Base-by-base conservation (phyloP, 495 filamentous ascomycete genomes). In the Alectoria sarmentosa region DNA sequence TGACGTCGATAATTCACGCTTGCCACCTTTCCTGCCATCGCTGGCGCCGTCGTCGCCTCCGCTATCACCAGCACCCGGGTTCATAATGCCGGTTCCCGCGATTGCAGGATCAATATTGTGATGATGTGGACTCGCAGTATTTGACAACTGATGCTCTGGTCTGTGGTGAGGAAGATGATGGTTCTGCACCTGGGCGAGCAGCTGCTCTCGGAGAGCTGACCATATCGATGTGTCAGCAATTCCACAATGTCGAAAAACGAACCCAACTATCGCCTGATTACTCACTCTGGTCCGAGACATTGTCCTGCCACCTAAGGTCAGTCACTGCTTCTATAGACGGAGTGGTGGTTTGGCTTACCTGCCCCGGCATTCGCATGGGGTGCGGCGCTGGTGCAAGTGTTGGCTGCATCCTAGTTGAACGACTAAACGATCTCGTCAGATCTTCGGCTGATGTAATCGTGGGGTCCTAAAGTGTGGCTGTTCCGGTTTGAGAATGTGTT, bases 1-100 rank as follows among this genome's bases (percentile, higher is more conserved):
- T 54, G 90, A 94, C 19, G 90, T 92, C 30, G 91, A 96, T 58
- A 98, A 77, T 76, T 97, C 94, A 52, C 94, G 83, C 77, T 96
- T 96, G 39, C 87, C 87, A 11, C 76, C 76, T 71, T 83, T 85
- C 61, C 77, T 71, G 32, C 71, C 72, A 42, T 72, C 70, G 46
- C 77, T 71, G 26, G 70, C 72, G 19, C 71, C 65, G 28, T 73
- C 78, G 52, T 73, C 73, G 13, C 73, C 74, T 5, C 76, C 73
- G 55, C 76, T 61, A 15, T 78, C 76, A 10, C 69, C 67, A 11
- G 57, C 58, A 37, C 60, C 49, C 14, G 49, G 37, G 19, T 68
- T 68, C 69, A 71, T 71, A 14, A 69, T 61, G 1, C 61, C 66
- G 28, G 67, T 36, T 37, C 80, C 79, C 10, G 80, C 77, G 44